Conservation (phyloP, 2,329 filamentous ascomycete species). For the Xylariaceae sp. region DNA sequence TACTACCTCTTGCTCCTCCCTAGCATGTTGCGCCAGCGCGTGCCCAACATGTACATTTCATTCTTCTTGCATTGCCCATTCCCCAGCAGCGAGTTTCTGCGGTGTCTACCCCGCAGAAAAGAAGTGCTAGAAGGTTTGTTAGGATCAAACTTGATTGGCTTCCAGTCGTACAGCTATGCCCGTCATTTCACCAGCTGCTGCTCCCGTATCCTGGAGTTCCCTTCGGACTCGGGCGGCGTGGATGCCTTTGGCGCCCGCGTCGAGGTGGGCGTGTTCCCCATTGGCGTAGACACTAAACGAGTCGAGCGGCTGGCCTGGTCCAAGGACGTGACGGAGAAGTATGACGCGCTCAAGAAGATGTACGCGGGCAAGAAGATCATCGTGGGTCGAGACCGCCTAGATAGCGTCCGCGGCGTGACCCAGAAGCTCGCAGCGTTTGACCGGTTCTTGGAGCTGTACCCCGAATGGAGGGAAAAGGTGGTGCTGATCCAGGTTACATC, state of each 20-base stretch:
- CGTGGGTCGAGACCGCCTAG: constrained; percentile 87
- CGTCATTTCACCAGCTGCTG: constrained; percentile 93
- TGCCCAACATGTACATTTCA: constrained; percentile 86
- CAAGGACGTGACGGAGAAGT: constrained; percentile 63
- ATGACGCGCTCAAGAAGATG: constrained; percentile 65
- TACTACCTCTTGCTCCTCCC: constrained; percentile 90
- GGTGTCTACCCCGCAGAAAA: constrained; percentile 81
- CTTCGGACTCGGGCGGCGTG: constrained; percentile 77
- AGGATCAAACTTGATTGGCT: constrained; percentile 87
- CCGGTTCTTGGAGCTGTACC: constrained; percentile 81
- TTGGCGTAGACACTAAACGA: constrained; percentile 83
- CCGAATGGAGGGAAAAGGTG: constrained; percentile 86
- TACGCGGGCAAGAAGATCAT: constrained; percentile 93
- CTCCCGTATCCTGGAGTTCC: constrained; percentile 83
- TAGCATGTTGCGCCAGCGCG: constrained; percentile 76
- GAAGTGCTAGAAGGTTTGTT: constrained; percentile 86
- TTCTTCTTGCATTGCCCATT: constrained; percentile 95
- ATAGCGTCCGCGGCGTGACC: constrained; percentile 87
- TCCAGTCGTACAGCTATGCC: constrained; percentile 93
- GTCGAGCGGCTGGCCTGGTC: constrained; percentile 72
- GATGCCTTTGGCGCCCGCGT: constrained; percentile 86
- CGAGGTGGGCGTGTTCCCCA: constrained; percentile 88
- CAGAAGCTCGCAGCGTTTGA: constrained; percentile 96
- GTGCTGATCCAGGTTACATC: constrained; percentile 94
- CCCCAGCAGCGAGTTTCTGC: constrained; percentile 91